A percentile compares a stretch with the other conserved stretches of the same genome.
phyloP scores from a whole-genome alignment of 495 filamentous ascomycete genomes.

The Penicillium macrosclerotiorum region DNA sequence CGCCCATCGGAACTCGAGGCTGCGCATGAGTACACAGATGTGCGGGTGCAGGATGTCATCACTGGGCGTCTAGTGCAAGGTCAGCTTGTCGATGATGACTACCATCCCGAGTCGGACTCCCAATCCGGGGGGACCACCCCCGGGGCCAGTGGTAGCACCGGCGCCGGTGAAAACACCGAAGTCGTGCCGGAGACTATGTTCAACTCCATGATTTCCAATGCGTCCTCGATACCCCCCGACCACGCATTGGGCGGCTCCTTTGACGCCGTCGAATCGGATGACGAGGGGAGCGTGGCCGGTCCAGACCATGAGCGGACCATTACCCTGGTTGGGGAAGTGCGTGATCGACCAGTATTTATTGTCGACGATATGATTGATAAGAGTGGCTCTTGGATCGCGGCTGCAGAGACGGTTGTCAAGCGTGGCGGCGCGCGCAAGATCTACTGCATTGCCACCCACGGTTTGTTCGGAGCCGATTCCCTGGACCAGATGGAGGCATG shows the following conservation, averaged over 20 bases:
- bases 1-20: constrained; percentile 48
- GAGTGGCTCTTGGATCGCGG: constrained; percentile 93
- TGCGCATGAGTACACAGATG: constrained; percentile 73
- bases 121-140: constrained; percentile 52
- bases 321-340: constrained; percentile 91
- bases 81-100: constrained; percentile 93
- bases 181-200: constrained; percentile 60
- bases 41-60: constrained; percentile 84
- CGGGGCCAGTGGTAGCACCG: constrained; percentile 16
- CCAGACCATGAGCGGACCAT: constrained; percentile 86
- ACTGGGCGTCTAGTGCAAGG: constrained; percentile 92
- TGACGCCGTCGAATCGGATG: constrained; percentile 78
- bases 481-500: constrained; percentile 88
- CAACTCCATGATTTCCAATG: constrained; percentile 61
- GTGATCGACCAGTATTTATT: constrained; percentile 80
- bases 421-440: constrained; percentile 87
- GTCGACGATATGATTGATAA: constrained; percentile 99
- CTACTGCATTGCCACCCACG: constrained; percentile 97
- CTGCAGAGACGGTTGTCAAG: constrained; percentile 96
- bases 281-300: constrained; percentile 73
- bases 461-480: constrained; percentile 85
- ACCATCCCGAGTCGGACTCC: constrained; percentile 73
- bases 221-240: constrained; percentile 49
- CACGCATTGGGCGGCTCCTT: constrained; percentile 79
- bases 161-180: constrained; percentile 41